Evolutionary conservation across 257 asterid species (phyloP).

Genomic region (Solanum phureja): DNA sequence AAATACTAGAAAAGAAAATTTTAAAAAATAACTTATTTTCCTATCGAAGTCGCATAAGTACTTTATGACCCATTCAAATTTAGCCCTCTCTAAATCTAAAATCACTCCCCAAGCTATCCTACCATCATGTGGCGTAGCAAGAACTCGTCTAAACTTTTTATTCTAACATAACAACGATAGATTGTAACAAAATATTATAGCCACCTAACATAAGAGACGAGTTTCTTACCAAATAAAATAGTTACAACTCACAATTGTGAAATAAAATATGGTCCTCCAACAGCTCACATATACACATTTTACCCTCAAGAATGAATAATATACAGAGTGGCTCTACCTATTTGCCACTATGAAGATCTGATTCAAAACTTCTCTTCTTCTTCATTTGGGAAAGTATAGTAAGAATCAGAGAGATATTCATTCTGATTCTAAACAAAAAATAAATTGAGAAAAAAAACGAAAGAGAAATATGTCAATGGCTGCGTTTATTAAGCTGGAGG

Average conservation of each 20-base stretch:
- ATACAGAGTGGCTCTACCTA: background rate
- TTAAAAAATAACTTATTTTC: background rate
- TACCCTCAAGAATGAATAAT: background rate
- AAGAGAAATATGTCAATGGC: slow-evolving; percentile 35
- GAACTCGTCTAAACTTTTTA: background rate
- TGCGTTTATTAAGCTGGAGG: slow-evolving; percentile 77
- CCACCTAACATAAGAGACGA: fast-evolving
- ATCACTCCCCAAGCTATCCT: background rate
- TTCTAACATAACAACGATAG: background rate
- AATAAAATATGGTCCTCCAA: background rate
- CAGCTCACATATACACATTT: background rate
- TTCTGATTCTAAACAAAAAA: background rate
- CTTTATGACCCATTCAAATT: background rate
- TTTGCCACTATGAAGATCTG: background rate
- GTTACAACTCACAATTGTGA: background rate
- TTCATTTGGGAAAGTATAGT: background rate
- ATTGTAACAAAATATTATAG: background rate
- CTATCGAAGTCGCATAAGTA: fast-evolving
- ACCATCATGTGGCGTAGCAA: fast-evolving
- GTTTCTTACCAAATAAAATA: background rate
- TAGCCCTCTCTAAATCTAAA: background rate
- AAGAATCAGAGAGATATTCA: background rate
- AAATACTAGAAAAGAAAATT: too few relatives aligned
- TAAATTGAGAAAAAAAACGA: background rate
- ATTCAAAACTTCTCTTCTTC: background rate